phyloP scores from a whole-genome alignment of 495 filamentous ascomycete genomes.

The Staphylotrichum longicolle region DNA sequence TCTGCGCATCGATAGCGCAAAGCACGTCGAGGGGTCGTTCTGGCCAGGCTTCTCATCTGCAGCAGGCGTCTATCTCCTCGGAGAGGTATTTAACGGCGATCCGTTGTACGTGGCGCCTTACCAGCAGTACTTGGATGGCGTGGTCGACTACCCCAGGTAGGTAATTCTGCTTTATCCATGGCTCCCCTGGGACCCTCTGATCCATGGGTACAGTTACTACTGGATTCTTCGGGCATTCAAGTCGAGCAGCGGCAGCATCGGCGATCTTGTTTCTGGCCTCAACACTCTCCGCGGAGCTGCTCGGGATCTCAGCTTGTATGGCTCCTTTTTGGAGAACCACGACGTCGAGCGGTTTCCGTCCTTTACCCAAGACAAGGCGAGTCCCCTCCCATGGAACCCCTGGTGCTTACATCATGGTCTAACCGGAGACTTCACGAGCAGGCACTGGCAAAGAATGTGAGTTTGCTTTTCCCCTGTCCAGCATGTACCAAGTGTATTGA shows the following conservation, averaged over 20 bases:
- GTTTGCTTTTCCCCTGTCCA: neutral
- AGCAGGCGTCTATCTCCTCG: conserved; percentile 67
- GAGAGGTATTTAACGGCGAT: conserved; percentile 67
- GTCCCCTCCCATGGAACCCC: neutral
- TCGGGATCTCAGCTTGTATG: conserved; percentile 61
- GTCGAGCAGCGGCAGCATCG: conserved; percentile 57
- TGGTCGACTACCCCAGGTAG: conserved; percentile 70
- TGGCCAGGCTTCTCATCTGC: conserved; percentile 62
- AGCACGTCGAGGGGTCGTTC: conserved; percentile 69
- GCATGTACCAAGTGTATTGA: conserved; percentile 28
- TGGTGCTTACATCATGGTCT: neutral
- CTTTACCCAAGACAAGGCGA: conserved; percentile 49
- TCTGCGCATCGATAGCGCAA: conserved; percentile 72
- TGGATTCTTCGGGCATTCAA: conserved; percentile 61
- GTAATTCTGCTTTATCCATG: neutral
- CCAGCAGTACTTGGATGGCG: conserved; percentile 59
- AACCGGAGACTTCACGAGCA: neutral
- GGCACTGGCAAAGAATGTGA: conserved; percentile 31
- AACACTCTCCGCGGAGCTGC: conserved; percentile 48
- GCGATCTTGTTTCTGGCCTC: conserved; percentile 58
- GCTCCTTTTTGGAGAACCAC: conserved; percentile 79
- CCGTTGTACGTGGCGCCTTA: conserved; percentile 61
- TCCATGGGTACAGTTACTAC: conserved; percentile 46
- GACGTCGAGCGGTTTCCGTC: conserved; percentile 68
- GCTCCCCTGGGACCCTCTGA: neutral